Percentiles rank a stretch among this genome's conserved stretches.
Conservation (phyloP, 2,329 filamentous ascomycete genomes). For the Arthrobotrys megalospora region DNA sequence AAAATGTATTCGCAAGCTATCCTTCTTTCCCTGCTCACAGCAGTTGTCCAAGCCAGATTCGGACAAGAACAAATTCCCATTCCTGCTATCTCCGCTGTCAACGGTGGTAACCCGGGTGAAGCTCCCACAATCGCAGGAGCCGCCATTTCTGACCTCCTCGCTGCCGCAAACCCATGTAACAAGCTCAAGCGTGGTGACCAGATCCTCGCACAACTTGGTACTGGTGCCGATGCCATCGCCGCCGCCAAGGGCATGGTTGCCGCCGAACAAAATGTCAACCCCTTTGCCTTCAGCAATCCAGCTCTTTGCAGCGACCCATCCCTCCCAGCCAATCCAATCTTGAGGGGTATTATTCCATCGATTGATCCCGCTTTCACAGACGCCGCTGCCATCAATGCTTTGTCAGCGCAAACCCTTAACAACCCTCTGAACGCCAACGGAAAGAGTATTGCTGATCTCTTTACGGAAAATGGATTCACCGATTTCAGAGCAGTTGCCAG, state of each 20-base stretch:
- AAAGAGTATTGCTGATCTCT: constrained; percentile 77
- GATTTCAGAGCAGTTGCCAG: constrained; percentile 71
- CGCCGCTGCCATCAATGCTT: constrained; percentile 74
- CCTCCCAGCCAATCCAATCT: constrained; percentile 74
- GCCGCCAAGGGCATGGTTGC: constrained; percentile 76
- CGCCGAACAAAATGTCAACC: constrained; percentile 81
- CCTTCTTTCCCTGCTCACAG: constrained; percentile 68
- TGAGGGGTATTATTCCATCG: constrained; percentile 78
- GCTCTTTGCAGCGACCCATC: constrained; percentile 76
- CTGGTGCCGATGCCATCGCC: constrained; percentile 73
- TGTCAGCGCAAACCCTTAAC: constrained; percentile 72
- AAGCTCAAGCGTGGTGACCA: constrained; percentile 77
- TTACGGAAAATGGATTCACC: constrained; percentile 75
- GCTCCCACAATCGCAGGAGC: constrained; percentile 76
- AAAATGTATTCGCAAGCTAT: constrained; percentile 69
- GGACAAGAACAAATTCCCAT: constrained; percentile 76
- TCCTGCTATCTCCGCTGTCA: constrained; percentile 72
- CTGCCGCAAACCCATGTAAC: constrained; percentile 76
- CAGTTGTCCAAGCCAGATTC: constrained; percentile 73
- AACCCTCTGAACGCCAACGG: constrained; percentile 74
- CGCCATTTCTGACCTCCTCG: constrained; percentile 76
- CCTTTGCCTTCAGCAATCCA: constrained; percentile 74
- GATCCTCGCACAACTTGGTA: constrained; percentile 76
- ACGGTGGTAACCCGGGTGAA: constrained; percentile 74
- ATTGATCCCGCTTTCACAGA: constrained; percentile 77